These are phyloP conservation scores for Avena atlantica DNA, from an alignment of 176 grass and related monocot genomes.

Conservation along the genomic window DNA sequence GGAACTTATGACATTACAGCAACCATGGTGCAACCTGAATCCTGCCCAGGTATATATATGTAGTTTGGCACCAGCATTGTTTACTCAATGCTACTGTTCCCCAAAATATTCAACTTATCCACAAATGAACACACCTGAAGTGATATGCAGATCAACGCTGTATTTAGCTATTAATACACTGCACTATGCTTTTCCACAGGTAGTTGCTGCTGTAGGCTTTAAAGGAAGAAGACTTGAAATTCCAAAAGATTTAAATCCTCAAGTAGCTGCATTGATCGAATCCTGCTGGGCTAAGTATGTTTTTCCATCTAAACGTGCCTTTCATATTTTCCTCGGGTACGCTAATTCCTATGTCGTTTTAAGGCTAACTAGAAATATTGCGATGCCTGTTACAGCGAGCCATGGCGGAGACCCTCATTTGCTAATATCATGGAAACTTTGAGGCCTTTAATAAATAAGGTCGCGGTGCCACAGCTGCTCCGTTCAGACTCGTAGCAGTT, in stretches of 20 bases:
- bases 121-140: conserved; percentile 24
- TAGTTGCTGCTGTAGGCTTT: conserved; percentile 95
- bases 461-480: conserved; percentile 38
- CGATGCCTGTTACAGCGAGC: conserved; percentile 55
- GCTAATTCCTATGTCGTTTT: background rate
- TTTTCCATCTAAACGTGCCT: background rate
- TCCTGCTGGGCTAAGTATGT: conserved; percentile 94
- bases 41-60: conserved; percentile 70
- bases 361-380: conserved; percentile 31
- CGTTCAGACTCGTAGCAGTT: conserved; percentile 50
- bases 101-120: background rate
- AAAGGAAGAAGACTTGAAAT: conserved; percentile 92
- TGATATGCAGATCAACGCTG: background rate
- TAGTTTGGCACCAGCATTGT: background rate
- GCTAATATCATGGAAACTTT: conserved; percentile 76
- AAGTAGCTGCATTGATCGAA: conserved; percentile 77
- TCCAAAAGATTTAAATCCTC: conserved; percentile 79
- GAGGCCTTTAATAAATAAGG: conserved; percentile 69
- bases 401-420: conserved; percentile 90
- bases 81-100: conserved; percentile 2
- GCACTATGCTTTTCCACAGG: conserved; percentile 46
- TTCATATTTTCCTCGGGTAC: conserved; percentile 22
- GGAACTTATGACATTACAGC: conserved; percentile 97
- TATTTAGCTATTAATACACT: background rate
- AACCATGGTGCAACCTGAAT: conserved; percentile 97